Evolutionary conservation across 106 monocot species (phyloP).

Genomic region (Chionographis japonica): DNA sequence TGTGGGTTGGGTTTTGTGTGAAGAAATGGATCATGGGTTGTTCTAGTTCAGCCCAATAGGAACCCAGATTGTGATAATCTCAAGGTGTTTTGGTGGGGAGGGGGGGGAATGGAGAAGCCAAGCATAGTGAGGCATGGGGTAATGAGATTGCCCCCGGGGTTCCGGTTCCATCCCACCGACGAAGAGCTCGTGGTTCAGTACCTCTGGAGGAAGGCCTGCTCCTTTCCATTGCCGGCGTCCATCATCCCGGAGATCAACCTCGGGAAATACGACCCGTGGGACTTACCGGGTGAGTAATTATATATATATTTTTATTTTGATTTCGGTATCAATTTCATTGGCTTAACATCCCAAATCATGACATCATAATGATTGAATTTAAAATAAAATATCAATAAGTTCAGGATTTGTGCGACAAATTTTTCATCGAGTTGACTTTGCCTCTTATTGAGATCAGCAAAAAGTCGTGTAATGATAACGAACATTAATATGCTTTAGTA

Average conservation of each 20-base stretch:
- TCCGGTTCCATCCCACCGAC: conserved; percentile 83
- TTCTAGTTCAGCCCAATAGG: too few relatives aligned
- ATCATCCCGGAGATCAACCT: conserved; percentile 74
- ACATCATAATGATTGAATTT: too few relatives aligned
- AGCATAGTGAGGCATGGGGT: conserved; percentile 7
- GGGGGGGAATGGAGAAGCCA: conserved; percentile 22
- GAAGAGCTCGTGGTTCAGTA: conserved; percentile 83
- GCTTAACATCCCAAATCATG: too few relatives aligned
- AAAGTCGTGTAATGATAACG: too few relatives aligned
- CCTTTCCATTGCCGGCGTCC: conserved; percentile 56
- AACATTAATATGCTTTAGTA: too few relatives aligned
- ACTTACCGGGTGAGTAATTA: conserved; percentile 46
- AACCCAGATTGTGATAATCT: too few relatives aligned
- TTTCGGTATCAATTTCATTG: too few relatives aligned
- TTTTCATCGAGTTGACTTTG: background rate
- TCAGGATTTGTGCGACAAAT: too few relatives aligned
- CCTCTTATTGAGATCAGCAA: background rate
- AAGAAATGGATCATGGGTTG: conserved; percentile 2
- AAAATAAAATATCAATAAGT: too few relatives aligned
- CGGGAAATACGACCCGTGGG: conserved; percentile 62
- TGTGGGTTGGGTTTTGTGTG: background rate
- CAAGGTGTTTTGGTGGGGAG: too few relatives aligned
- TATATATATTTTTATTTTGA: too few relatives aligned
- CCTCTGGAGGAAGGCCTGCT: conserved; percentile 60
- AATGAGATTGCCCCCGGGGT: conserved; percentile 66